Evolutionary conservation across 1,284 basidiomycete species (phyloP).

Genomic region (Fomitopsis schrenkii): DNA sequence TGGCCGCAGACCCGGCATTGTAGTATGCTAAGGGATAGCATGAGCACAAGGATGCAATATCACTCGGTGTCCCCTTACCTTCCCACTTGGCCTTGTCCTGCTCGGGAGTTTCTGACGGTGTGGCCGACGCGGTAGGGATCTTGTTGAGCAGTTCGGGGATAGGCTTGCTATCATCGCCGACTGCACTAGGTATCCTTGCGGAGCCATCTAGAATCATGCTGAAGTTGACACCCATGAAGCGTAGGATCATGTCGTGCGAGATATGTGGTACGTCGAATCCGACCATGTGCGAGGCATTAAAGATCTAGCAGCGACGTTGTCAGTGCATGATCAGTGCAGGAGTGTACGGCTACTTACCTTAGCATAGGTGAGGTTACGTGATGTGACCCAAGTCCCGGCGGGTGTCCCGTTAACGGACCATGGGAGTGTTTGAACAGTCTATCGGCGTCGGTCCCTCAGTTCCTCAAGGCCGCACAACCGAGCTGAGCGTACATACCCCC

Average conservation of each 20-base stretch:
- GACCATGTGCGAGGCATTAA: conserved; percentile 93
- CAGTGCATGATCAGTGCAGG: neutral
- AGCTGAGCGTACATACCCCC: conserved; percentile 51
- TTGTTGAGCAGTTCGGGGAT: conserved; percentile 44
- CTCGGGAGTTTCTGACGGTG: conserved; percentile 53
- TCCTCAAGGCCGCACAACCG: neutral
- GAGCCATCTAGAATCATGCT: conserved; percentile 74
- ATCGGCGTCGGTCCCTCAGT: conserved; percentile 4
- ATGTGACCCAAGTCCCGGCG: conserved; percentile 89
- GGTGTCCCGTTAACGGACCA: conserved; percentile 81
- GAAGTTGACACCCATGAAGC: conserved; percentile 91
- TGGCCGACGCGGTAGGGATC: conserved; percentile 31
- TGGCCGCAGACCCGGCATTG: conserved; percentile 84
- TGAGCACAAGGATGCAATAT: conserved; percentile 1
- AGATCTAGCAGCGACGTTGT: conserved; percentile 44
- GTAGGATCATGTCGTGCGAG: conserved; percentile 96
- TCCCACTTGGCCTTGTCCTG: conserved; percentile 85
- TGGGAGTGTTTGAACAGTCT: conserved; percentile 70
- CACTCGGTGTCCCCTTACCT: conserved; percentile 37
- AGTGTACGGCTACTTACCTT: conserved; percentile 45
- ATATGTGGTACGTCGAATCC: conserved; percentile 88
- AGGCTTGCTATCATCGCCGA: conserved; percentile 68
- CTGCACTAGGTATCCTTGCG: conserved; percentile 67
- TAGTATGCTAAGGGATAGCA: conserved; percentile 64
- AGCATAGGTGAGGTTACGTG: conserved; percentile 91